Conservation (phyloP, 257 asterid genomes). For the Petunia axillaris region DNA sequence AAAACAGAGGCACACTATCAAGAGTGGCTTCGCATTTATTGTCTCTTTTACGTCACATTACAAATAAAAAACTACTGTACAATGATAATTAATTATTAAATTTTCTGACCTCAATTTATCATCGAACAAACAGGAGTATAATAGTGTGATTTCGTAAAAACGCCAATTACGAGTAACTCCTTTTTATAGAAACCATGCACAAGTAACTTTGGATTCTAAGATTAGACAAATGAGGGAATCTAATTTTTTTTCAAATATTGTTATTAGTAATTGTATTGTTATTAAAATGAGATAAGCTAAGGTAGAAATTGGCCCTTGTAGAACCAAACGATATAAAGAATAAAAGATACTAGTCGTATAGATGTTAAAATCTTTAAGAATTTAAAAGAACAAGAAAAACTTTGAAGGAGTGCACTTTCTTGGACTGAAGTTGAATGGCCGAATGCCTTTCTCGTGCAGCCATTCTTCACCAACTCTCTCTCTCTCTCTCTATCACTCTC, state of each 20-base stretch:
- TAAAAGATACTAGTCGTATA: not conserved
- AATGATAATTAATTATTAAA: too few species aligned
- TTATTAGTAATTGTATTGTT: not conserved
- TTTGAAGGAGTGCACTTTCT: not conserved
- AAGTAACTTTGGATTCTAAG: not conserved
- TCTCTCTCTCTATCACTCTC: not conserved
- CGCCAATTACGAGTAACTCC: too few species aligned
- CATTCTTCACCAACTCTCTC: not conserved
- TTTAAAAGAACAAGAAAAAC: not conserved
- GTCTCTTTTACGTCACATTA: not conserved
- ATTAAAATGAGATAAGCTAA: not conserved
- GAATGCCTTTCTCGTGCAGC: not conserved
- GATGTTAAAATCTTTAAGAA: not conserved
- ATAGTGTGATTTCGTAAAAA: too few species aligned
- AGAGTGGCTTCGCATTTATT: not conserved
- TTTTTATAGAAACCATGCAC: too few species aligned
- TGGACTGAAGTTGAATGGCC: conserved; percentile 21
- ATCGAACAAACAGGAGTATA: too few species aligned
- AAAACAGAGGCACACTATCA: not conserved
- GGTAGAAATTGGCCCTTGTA: not conserved
- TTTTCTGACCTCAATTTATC: too few species aligned
- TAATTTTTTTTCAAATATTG: not conserved
- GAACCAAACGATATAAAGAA: not conserved
- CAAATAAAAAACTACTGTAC: too few species aligned
- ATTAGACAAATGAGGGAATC: not conserved